Base-by-base conservation (phyloP, 208 protist genomes). In the Strigomonas culicis region DNA sequence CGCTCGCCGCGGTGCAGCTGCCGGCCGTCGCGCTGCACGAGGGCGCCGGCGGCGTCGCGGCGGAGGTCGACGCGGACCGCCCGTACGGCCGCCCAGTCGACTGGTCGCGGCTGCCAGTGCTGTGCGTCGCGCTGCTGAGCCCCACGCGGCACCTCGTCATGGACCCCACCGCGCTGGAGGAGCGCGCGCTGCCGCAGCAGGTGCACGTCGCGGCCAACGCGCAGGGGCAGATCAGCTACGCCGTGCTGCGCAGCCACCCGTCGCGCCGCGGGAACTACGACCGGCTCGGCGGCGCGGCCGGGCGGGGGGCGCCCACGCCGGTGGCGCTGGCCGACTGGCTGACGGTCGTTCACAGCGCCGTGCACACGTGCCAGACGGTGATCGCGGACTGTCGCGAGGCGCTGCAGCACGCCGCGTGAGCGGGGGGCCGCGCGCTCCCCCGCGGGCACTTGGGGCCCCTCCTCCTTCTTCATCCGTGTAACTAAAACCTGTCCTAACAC, bases 121-220 rank as follows among this genome's bases (percentile, higher is more conserved):
- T 92, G 52, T 68, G 63, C 27, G 75, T 88, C 30, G 55, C 88
- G 53, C 74, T 77, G 13, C 27, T 94, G 7, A 80, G 79, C 1
- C 85, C 88, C 19, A 91, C 88, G 10, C 76, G 84, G 8, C 88
- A 94, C 60, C 88, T 85, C 71, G 63, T 94, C 10, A 79, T 92
- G 31, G 88, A 94, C 62, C 80, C 88, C 25, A 84, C 76, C 4
- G 64, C 64, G 59, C 60, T 70, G 15, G 88, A 94, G 84, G 88
- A 92, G 51, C 70, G 85, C 25, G 88, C 88, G 49, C 55, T 94
- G 31, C 88, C 88, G 51, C 88, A 91, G 68, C 85, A 88, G 70
- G 59, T 88, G 31, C 79, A 83, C 55, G 75, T 94, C 4, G 85
- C 85, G 0, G 83, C 77, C 2, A 82, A 79, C 22, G 65, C 55